Base-by-base conservation (phyloP, 257 asterid species). In the Gardenia jasminoides region DNA sequence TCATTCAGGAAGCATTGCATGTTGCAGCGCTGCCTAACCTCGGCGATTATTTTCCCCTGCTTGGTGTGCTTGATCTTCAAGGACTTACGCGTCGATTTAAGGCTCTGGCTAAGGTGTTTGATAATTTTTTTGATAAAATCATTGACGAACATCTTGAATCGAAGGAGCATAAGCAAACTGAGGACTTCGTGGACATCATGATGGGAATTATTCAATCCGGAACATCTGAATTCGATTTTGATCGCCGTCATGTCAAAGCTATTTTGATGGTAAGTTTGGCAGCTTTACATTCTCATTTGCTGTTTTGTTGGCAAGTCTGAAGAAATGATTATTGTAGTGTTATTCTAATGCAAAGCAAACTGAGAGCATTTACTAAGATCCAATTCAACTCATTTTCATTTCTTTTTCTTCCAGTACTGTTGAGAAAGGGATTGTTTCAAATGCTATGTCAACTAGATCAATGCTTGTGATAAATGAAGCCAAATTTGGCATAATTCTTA, bases 51-150 rank as follows among this genome's bases (percentile, higher is more conserved):
- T 75, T 67, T 41, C 80, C 76, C 0, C 67, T 50, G 13, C 58
- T 80, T 48, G 36, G 68, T 48, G 75, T 74, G 11, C 58, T 82
- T 13, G 85, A 82, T 67, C 66, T 82, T 26, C 82, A 82, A 6
- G 78, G 85, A 15, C 16, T 82, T 1, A 36, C 50, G 13, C 75
- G 43, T 44, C 76, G 47, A 0, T 0, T 46, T 46, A 83, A 83
- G 62, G 65, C 16, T 0, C 1, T 83, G 13, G 26, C 77, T 17
- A 75, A 71, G 68, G 80, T 79, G 52, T 83, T 83, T 30, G 83
- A 83, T 54, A 74, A 48, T 0, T 83, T 80, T 17, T 3, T 83
- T 13, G 81, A 77, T 70, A 82, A 47, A 41, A 67, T 82, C 9
- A 69, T 78, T 0, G 62, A 76, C 7, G 72, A 76, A 4, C 79